phyloP scores from a whole-genome alignment of 345 rosid species.

The Turnera subulata region DNA sequence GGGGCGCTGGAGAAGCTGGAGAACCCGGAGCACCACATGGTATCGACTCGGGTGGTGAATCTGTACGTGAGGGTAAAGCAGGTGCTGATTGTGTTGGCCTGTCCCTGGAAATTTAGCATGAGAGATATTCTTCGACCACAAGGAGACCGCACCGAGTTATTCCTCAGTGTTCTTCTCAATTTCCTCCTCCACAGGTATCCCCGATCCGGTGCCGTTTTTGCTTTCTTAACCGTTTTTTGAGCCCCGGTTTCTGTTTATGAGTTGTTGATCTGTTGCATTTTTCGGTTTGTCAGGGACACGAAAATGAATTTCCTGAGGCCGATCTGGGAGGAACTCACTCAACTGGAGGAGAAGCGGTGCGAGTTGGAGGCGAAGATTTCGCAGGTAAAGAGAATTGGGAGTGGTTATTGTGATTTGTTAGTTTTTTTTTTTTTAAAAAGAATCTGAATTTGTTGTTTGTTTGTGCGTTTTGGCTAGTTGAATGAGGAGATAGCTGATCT shows the following conservation, averaged over 20 bases:
- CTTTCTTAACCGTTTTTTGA: conserved; percentile 1
- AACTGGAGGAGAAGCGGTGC: conserved; percentile 61
- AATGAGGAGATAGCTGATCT: conserved; percentile 64
- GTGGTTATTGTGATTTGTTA: conserved; percentile 6
- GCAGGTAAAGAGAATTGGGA: conserved; percentile 42
- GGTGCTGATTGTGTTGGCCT: conserved; percentile 36
- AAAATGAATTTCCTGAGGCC: conserved; percentile 63
- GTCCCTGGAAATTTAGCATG: conserved; percentile 52
- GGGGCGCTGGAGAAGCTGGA: conserved; percentile 74
- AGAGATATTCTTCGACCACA: conserved; percentile 71
- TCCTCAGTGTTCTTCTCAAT: conserved; percentile 74
- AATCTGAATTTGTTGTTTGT: conserved; percentile 15
- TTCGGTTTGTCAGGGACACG: conserved; percentile 38
- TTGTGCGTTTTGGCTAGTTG: conserved; percentile 37
- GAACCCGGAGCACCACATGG: conserved; percentile 74
- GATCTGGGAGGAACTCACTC: conserved; percentile 48
- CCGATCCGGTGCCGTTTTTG: no score
- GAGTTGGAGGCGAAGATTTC: conserved; percentile 62
- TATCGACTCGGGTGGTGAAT: conserved; percentile 43
- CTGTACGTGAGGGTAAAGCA: conserved; percentile 45
- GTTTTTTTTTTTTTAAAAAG: no score
- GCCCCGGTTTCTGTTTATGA: not conserved
- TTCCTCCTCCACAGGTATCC: conserved; percentile 80
- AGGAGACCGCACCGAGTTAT: conserved; percentile 55
- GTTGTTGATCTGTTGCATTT: not conserved